Conservation (phyloP, 192 early-diverging fungal genomes). For the Backusella morwellensis region DNA sequence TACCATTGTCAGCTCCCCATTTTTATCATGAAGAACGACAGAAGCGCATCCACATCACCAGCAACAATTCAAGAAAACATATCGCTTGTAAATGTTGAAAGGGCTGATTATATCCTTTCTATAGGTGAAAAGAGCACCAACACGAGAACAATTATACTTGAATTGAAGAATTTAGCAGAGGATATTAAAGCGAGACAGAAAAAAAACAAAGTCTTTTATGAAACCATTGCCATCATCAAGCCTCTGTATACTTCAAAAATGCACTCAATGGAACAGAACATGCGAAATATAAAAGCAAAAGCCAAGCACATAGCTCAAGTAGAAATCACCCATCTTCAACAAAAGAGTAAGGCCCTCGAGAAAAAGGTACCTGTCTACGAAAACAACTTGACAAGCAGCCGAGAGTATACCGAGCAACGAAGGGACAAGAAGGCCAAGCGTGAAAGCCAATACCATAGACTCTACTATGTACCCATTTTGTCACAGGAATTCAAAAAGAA, state of each 20-base stretch:
- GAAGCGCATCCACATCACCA: neutral
- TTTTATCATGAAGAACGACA: neutral
- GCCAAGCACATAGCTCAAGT: neutral
- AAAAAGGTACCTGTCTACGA: neutral
- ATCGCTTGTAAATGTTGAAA: neutral
- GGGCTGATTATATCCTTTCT: neutral
- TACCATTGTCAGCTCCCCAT: neutral
- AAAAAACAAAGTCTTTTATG: neutral
- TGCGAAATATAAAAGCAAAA: conserved; percentile 1
- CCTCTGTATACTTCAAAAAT: neutral
- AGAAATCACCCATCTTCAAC: neutral
- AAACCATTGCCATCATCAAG: neutral
- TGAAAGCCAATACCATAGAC: conserved; percentile 23
- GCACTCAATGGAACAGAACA: neutral
- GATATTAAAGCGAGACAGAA: conserved; percentile 6
- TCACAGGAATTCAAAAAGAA: conserved; percentile 23
- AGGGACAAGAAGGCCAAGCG: conserved; percentile 21
- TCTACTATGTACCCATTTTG: conserved; percentile 21
- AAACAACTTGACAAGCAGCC: neutral
- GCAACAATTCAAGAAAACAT: neutral
- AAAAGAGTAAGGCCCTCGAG: neutral
- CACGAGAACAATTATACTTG: neutral
- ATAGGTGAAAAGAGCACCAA: neutral
- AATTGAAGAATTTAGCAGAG: neutral
- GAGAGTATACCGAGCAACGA: conserved; percentile 19